Evolutionary conservation across 2,329 filamentous ascomycete species (phyloP), one percentile per base, ranked within the genome.

Genomic region (Penicillium hesseltinei): DNA sequence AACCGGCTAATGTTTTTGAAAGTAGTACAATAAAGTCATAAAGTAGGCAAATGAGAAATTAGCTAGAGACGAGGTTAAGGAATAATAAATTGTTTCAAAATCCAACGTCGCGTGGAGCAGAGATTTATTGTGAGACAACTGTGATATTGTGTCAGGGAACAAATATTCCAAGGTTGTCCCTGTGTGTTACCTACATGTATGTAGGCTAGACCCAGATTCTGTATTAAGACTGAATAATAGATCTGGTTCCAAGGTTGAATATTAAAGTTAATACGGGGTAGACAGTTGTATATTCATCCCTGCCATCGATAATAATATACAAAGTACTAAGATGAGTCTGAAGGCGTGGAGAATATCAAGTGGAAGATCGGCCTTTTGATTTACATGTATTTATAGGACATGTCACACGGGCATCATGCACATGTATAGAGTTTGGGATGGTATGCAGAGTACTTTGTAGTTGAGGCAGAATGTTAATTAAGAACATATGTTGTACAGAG

Each of bases 341-440:
- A 23, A 44, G 45, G 42, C 56, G 43, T 55, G 57, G 55, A 54
- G 52, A 27, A 25, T 21, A 36, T n/a, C n/a, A 51, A 62, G 62
- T 61, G 62, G 61, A 56, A 57, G 56, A 58, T 64, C 62, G 19
- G 19, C n/a, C n/a, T 33, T 15, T 7, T 31, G 29, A 31, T 31
- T 31, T 31, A 27, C 8, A 27, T 10, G 27, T 51, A 53, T 46
- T 52, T 43, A 48, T 47, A 40, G 49, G 33, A 52, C 31, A 44
- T 44, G 51, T 46, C 21, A 40, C 25, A 49, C 39, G 40, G 25
- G 13, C 17, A 31, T 39, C 43, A 55, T 55, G 53, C 52, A 46
- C 27, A 56, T 46, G 21, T 35, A 19, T 19, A 23, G 6, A 38
- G n/a, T 47, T 19, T 36, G n/a, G n/a, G 2, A 38, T 46, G 29